These are phyloP conservation scores for Syzygium jambos DNA, from an alignment of 345 rosid species.

Conservation along the genomic window DNA sequence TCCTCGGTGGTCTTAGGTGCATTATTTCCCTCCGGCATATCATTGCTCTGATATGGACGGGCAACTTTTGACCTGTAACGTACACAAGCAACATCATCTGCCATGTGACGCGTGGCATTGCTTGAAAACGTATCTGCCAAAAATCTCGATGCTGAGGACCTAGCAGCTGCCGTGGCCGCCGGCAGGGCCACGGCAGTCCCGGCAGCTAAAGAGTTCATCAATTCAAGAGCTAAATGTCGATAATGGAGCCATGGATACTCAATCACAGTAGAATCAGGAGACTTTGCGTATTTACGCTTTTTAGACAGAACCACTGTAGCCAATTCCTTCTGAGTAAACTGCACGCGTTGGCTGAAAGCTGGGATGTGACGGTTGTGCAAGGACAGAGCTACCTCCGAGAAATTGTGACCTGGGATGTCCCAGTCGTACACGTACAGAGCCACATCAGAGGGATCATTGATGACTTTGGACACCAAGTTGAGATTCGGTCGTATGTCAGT, in stretches of 20 bases:
- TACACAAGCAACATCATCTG: not conserved
- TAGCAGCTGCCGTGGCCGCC: slow-evolving; percentile 29
- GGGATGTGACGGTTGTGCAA: slow-evolving; percentile 62
- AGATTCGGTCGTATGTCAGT: not conserved
- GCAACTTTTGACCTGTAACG: not conserved
- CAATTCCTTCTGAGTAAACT: slow-evolving; percentile 49
- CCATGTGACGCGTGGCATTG: slow-evolving; percentile 82
- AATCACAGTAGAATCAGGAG: slow-evolving; percentile 61
- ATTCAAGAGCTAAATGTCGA: slow-evolving; percentile 61
- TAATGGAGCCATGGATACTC: slow-evolving; percentile 78
- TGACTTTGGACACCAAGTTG: slow-evolving; percentile 8
- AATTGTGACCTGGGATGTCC: slow-evolving; percentile 20
- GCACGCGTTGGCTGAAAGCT: slow-evolving; percentile 63
- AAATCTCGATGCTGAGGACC: slow-evolving; percentile 76
- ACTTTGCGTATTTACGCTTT: slow-evolving; percentile 60
- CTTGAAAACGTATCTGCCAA: slow-evolving; percentile 61
- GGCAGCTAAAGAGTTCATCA: slow-evolving; percentile 58
- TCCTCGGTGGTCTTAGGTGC: too few species aligned
- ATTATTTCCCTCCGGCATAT: not conserved
- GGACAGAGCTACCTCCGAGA: slow-evolving; percentile 56
- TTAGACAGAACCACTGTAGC: slow-evolving; percentile 44
- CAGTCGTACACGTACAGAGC: too few species aligned
- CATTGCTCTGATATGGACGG: not conserved
- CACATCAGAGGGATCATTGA: too few species aligned
- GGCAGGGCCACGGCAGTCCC: slow-evolving; percentile 82